phyloP scores from a whole-genome alignment of 176 grass and related monocot genomes.

The Raddia guianensis region DNA sequence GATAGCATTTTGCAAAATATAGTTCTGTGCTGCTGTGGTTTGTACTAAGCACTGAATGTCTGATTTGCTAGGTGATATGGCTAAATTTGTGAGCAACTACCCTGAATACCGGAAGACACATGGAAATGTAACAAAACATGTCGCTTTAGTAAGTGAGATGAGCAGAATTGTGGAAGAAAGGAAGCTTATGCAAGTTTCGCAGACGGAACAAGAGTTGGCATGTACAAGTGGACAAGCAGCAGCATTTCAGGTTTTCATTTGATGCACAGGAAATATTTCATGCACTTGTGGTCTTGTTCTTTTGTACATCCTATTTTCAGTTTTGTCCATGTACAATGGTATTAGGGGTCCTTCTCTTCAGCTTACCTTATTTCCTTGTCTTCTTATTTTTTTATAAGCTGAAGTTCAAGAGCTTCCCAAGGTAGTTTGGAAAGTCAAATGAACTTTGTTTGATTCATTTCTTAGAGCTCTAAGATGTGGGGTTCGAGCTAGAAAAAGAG shows the following conservation, averaged over 20 bases:
- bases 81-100: conserved; percentile 91
- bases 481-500: too few relatives aligned
- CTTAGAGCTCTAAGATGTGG: too few relatives aligned
- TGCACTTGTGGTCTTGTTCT: not conserved
- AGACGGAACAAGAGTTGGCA: conserved; percentile 96
- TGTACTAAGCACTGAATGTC: conserved; percentile 16
- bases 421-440: too few relatives aligned
- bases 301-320: conserved; percentile 25
- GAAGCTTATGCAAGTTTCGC: conserved; percentile 92
- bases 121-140: conserved; percentile 98
- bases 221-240: conserved; percentile 94
- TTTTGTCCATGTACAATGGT: not conserved
- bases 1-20: conserved; percentile 16
- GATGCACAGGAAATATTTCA: not conserved
- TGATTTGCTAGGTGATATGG: conserved; percentile 77
- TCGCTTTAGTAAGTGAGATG: conserved; percentile 92
- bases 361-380: too few relatives aligned
- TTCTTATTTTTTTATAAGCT: too few relatives aligned
- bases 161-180: conserved; percentile 95
- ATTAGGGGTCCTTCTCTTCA: too few relatives aligned
- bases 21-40: not conserved
- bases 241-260: conserved; percentile 81
- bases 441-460: too few relatives aligned
- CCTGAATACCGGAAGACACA: conserved; percentile 93
- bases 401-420: too few relatives aligned